phyloP scores from a whole-genome alignment of 208 protist species.

The Acanthamoeba royreba region DNA sequence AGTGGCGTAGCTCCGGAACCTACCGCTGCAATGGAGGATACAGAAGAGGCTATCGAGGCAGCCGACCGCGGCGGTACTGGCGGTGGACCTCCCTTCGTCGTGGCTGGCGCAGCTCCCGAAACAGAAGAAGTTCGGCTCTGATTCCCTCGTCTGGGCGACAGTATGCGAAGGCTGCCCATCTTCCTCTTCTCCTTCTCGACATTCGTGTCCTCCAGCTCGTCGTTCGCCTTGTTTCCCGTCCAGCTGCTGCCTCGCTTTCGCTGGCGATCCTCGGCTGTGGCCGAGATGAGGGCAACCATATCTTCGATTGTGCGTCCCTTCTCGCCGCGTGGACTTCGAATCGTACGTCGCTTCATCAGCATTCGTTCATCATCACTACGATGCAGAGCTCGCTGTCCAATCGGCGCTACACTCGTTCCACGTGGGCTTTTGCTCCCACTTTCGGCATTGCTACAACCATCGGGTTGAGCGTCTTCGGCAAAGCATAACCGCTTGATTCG shows the following conservation, averaged over 20 bases:
- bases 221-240: slow-evolving; percentile 9
- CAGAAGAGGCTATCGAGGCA: too few relatives aligned
- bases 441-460: background rate
- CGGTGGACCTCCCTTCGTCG: background rate
- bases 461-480: background rate
- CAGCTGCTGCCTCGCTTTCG: background rate
- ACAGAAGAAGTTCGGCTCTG: background rate
- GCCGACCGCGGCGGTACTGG: background rate
- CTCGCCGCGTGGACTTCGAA: background rate
- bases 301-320: background rate
- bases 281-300: background rate
- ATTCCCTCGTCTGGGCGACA: background rate
- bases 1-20: background rate
- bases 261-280: background rate
- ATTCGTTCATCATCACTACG: background rate
- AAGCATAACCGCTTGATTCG: background rate
- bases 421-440: background rate
- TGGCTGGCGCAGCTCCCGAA: background rate
- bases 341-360: background rate
- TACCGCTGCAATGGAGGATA: background rate
- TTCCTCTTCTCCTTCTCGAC: background rate
- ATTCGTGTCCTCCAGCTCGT: background rate
- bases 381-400: background rate
- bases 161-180: background rate
- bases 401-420: background rate